Evolutionary conservation across 176 grass and related monocot genomes (phyloP), one percentile per base, ranked within the genome.

Genomic region (Oryza glumipatula): DNA sequence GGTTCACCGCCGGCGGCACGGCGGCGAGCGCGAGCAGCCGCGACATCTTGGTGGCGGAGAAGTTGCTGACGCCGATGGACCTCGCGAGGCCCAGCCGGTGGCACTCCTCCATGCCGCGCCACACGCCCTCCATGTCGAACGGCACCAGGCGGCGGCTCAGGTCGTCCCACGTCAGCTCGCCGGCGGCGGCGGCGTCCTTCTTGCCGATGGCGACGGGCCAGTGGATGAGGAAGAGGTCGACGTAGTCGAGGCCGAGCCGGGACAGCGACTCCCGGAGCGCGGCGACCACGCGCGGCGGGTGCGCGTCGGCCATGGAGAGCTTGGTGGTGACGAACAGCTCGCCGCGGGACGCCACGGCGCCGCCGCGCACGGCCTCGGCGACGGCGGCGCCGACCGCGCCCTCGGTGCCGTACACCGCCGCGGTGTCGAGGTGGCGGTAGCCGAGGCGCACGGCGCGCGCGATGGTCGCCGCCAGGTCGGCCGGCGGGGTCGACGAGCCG

Each of bases 51-150:
- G 88, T 72, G 4, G 72, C 46, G 0, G 92, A 84, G 81, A 97
- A 97, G 81, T 97, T 97, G 87, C 92, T 94, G 41, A 97, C 95
- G 69, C 95, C 92, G 78, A 94, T 68, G 54, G 95, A 72, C 51
- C 81, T 87, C 8, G 88, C 84, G 33, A 97, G 86, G 32, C 95
- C 95, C 1, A 89, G 23, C 11, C 81, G 85, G 47, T 94, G 90
- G 86, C 95, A 97, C 74, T 92, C 95, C 87, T 97, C 92, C 95
- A 94, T 97, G 49, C 24, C 88, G 49, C 81, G 70, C 95, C 90
- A 97, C n/a, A 91, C 81, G n/a, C 87, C 90, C 49, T 82, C 86
- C 88, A 94, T 88, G 79, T 97, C 88, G 17, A 97, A 91, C 32
- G 61, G 32, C 65, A 89, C 67, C 9, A 79, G 13, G 47, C 54